These are phyloP conservation scores for Ophiostoma sp. DNA, from an alignment of 2,329 filamentous ascomycete genomes.

Conservation along the genomic window DNA sequence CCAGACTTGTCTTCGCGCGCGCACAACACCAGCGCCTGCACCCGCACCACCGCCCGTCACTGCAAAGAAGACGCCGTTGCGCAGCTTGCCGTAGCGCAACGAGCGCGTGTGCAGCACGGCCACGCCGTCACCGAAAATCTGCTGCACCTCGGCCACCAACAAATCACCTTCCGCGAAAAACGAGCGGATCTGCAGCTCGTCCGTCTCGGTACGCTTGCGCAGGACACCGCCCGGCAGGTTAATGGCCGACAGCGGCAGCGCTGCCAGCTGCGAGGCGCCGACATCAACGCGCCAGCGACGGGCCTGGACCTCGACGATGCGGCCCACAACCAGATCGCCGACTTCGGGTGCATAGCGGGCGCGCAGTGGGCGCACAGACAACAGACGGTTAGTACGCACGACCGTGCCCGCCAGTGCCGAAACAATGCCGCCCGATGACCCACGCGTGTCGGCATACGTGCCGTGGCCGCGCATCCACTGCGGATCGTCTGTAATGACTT, in stretches of 20 bases:
- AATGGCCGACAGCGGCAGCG: constrained; percentile 82
- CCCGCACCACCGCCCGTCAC: constrained; percentile 81
- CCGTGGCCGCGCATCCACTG: constrained; percentile 99
- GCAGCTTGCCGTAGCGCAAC: constrained; percentile 90
- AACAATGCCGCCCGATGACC: constrained; percentile 62
- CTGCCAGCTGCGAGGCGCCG: constrained; percentile 79
- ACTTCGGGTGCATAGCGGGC: constrained; percentile 95
- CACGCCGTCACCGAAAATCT: constrained; percentile 79
- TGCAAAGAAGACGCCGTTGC: constrained; percentile 86
- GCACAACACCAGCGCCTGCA: constrained; percentile 81
- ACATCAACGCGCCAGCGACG: constrained; percentile 95
- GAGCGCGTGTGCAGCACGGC: constrained; percentile 87
- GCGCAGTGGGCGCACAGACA: constrained; percentile 85
- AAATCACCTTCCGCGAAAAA: constrained; percentile 97
- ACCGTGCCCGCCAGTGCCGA: constrained; percentile 90
- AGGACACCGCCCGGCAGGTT: constrained; percentile 94
- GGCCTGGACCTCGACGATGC: constrained; percentile 92
- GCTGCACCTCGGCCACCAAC: constrained; percentile 92
- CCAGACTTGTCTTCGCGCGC: constrained; percentile 83
- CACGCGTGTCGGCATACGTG: constrained; percentile 69
- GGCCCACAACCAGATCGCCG: constrained; percentile 89
- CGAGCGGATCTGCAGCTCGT: constrained; percentile 95
- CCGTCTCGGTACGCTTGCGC: constrained; percentile 86
- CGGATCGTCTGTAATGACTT: constrained; percentile 83
- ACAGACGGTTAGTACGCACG: constrained; percentile 92